These are phyloP conservation scores for Rhododendron henanense DNA, from an alignment of 148 eudicot species.

Conservation along the genomic window DNA sequence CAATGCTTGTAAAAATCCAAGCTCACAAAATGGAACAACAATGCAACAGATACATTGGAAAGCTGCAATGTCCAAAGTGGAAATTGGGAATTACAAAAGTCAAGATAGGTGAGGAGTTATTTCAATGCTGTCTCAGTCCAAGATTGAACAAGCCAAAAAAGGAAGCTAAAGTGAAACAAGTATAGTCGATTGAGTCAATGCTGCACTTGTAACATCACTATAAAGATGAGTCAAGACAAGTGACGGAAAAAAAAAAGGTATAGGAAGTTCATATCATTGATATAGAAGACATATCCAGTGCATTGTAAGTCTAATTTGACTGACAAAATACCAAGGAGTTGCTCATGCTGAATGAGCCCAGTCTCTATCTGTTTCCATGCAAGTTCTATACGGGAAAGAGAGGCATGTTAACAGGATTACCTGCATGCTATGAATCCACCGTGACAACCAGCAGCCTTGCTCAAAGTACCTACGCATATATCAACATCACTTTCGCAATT, in stretches of 20 bases:
- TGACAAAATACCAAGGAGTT: neutral
- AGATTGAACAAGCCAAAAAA: neutral
- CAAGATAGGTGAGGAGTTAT: neutral
- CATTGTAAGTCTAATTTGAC: neutral
- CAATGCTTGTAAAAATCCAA: neutral
- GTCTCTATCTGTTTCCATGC: neutral
- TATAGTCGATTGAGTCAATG: neutral
- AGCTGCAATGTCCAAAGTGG: neutral
- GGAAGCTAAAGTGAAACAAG: neutral
- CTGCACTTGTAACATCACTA: neutral
- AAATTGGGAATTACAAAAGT: neutral
- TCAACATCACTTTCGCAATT: constrained; percentile 82
- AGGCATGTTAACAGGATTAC: constrained; percentile 25
- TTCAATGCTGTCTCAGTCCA: neutral
- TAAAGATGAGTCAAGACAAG: neutral
- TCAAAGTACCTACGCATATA: constrained; percentile 87
- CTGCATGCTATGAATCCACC: constrained; percentile 99
- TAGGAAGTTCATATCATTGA: neutral
- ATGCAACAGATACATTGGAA: neutral
- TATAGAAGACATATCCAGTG: neutral
- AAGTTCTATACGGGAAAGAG: neutral
- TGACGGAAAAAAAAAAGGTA: neutral
- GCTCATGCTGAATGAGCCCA: neutral
- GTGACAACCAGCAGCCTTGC: constrained; percentile 96
- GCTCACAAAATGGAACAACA: neutral